Evolutionary conservation across 2,329 filamentous ascomycete genomes (phyloP).

Genomic region (Epichloe gansuensis): DNA sequence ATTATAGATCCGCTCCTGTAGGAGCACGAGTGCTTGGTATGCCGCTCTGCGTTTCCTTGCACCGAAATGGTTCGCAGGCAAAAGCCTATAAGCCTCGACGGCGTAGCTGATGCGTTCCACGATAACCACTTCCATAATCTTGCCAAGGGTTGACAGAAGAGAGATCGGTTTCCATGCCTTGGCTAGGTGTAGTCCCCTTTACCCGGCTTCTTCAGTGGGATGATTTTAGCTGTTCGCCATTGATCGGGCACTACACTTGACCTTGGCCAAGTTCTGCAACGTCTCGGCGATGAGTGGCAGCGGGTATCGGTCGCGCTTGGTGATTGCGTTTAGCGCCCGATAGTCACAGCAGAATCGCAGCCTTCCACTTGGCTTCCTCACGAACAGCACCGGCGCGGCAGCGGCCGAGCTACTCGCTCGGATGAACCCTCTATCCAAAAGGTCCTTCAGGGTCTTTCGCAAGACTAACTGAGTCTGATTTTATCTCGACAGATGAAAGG

Average conservation of each 20-base stretch:
- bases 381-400: no score
- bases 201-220: slow-evolving; percentile 11
- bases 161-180: slow-evolving; percentile 17
- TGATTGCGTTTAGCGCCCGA: no score
- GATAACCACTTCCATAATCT: slow-evolving; percentile 8
- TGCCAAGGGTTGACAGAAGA: slow-evolving; percentile 15
- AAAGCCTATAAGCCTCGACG: slow-evolving; percentile 4
- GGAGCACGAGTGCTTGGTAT: slow-evolving; percentile 8
- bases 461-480: no score
- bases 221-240: slow-evolving; percentile 7
- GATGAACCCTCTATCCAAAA: no score
- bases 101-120: slow-evolving; percentile 6
- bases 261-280: no score
- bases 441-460: no score
- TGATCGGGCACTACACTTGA: slow-evolving; percentile 1
- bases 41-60: slow-evolving; percentile 7
- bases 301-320: no score
- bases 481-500: no score
- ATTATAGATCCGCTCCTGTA: not conserved
- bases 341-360: no score
- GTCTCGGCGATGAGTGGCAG: no score
- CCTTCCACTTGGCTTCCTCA: no score
- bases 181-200: slow-evolving; percentile 12
- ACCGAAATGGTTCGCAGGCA: slow-evolving; percentile 9
- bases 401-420: no score